These are phyloP conservation scores for Exutisphaerella laricina DNA, from an alignment of 2,329 filamentous ascomycete species.

Conservation along the genomic window DNA sequence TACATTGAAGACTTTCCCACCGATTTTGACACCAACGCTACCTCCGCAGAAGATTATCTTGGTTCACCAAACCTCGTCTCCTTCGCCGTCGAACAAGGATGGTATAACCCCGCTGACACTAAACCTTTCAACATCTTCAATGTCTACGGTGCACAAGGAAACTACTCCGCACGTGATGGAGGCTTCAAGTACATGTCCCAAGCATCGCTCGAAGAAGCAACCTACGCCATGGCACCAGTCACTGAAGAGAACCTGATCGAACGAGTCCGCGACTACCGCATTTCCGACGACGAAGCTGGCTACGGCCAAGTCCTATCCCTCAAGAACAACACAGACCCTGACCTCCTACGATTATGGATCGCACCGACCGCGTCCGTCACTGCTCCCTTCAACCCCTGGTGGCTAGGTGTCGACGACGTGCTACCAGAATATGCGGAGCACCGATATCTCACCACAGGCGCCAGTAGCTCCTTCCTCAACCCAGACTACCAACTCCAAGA, in stretches of 20 bases:
- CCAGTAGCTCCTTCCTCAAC: constrained; percentile 32
- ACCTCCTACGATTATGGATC: constrained; percentile 34
- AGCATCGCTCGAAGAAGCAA: constrained; percentile 34
- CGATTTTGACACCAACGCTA: constrained; percentile 27
- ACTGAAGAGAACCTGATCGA: constrained; percentile 46
- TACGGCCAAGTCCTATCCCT: constrained; percentile 35
- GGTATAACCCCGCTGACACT: constrained; percentile 31
- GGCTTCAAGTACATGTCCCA: constrained; percentile 38
- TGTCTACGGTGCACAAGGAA: constrained; percentile 30
- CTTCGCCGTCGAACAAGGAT: constrained; percentile 34
- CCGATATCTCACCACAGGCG: constrained; percentile 34
- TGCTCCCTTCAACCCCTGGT: constrained; percentile 34
- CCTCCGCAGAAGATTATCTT: constrained; percentile 25
- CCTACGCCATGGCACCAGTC: constrained; percentile 42
- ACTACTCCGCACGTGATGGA: constrained; percentile 32
- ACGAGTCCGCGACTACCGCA: constrained; percentile 34
- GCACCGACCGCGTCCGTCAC: constrained; percentile 34
- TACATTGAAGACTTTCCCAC: constrained; percentile 36
- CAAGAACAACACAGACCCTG: constrained; percentile 25
- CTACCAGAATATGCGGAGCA: constrained; percentile 33
- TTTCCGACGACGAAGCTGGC: constrained; percentile 35
- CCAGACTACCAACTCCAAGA: constrained; percentile 30
- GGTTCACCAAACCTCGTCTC: constrained; percentile 33
- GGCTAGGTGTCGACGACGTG: constrained; percentile 31
- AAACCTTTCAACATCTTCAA: constrained; percentile 37